These are phyloP conservation scores for Saturnispora diversa DNA, from an alignment of 805 yeast genomes.

Conservation along the genomic window DNA sequence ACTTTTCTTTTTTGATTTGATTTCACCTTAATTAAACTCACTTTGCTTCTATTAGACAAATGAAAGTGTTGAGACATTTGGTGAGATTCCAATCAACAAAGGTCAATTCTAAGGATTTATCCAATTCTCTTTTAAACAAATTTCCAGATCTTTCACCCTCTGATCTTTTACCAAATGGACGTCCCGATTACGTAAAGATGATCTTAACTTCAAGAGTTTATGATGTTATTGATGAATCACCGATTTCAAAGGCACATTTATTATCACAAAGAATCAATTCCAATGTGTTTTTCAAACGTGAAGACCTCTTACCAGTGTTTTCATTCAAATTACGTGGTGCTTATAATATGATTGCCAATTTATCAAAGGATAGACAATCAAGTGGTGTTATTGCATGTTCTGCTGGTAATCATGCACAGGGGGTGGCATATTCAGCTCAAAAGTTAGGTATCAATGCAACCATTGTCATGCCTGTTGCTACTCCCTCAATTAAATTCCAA, in stretches of 20 bases:
- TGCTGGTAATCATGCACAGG: slow-evolving; percentile 99
- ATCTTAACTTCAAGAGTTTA: slow-evolving; percentile 89
- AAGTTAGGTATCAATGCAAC: slow-evolving; percentile 86
- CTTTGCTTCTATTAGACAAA: too few relatives aligned
- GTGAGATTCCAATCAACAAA: slow-evolving; percentile 6
- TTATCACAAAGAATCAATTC: slow-evolving; percentile 70
- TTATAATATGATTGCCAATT: slow-evolving; percentile 89
- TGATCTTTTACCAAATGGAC: slow-evolving; percentile 52
- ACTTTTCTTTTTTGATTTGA: too few relatives aligned
- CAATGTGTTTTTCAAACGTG: slow-evolving; percentile 75
- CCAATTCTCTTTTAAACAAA: slow-evolving; percentile 17
- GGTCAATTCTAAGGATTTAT: neutral
- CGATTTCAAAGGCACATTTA: slow-evolving; percentile 66
- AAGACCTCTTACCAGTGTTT: slow-evolving; percentile 90
- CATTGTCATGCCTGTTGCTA: slow-evolving; percentile 95
- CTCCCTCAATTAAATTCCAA: slow-evolving; percentile 89
- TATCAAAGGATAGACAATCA: slow-evolving; percentile 56
- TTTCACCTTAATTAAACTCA: too few relatives aligned
- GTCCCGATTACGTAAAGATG: slow-evolving; percentile 90
- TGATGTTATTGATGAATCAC: slow-evolving; percentile 89
- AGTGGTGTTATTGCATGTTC: slow-evolving; percentile 95
- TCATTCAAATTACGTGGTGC: slow-evolving; percentile 97
- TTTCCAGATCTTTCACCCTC: slow-evolving; percentile 41
- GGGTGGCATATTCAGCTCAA: slow-evolving; percentile 89
- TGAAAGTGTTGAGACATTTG: neutral